phyloP scores from a whole-genome alignment of 2,329 filamentous ascomycete species.

The Nemania diffusa region DNA sequence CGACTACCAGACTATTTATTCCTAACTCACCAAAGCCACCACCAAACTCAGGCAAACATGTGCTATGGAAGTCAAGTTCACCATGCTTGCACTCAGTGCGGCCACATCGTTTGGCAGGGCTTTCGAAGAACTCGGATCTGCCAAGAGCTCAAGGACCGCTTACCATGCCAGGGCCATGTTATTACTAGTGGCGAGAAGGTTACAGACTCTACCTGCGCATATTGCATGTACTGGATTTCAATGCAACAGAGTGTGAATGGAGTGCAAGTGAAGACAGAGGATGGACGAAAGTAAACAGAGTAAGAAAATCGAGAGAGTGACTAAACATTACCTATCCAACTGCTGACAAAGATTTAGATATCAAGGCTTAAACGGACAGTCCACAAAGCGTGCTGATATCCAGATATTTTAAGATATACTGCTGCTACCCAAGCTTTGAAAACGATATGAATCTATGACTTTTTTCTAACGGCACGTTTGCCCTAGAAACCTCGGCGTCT shows the following conservation, averaged over 20 bases:
- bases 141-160: background rate
- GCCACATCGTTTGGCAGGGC: background rate
- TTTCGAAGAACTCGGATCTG: conserved; percentile 2
- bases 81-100: background rate
- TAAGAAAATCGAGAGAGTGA: background rate
- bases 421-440: no score
- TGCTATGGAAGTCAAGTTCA: background rate
- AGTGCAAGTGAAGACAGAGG: background rate
- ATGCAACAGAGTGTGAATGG: background rate
- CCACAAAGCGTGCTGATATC: no score
- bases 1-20: background rate
- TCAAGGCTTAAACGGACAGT: no score
- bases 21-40: background rate
- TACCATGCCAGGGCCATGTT: background rate
- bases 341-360: no score
- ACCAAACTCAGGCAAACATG: background rate
- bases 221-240: no score
- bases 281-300: background rate
- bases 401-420: no score
- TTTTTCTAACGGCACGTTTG: no score
- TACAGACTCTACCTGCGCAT: background rate
- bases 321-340: background rate
- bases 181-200: background rate
- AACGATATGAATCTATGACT: no score
- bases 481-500: no score